Conservation (phyloP, 164 flowering plant genomes). For the Umbilicus rupestris region DNA sequence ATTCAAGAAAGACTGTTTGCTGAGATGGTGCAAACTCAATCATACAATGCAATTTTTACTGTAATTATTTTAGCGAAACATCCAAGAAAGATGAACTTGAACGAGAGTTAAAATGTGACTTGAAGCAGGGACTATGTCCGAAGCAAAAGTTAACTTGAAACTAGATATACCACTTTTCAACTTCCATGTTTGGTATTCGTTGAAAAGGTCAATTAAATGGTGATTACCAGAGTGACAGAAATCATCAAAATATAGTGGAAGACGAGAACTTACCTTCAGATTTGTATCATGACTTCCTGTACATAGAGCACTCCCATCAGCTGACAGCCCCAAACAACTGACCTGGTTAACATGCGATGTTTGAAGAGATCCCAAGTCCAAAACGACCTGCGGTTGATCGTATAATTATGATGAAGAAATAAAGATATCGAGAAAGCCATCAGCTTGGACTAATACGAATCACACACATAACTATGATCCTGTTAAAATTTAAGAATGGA, state of each 20-base stretch:
- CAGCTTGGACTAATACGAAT: too few species aligned
- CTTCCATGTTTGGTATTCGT: background rate
- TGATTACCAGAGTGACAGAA: background rate
- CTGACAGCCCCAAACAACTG: conserved; percentile 83
- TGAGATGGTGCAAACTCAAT: background rate
- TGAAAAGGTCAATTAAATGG: background rate
- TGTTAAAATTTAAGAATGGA: too few species aligned
- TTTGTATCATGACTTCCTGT: conserved; percentile 94
- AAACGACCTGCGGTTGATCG: conserved; percentile 44
- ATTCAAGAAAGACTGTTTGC: background rate
- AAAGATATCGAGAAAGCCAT: too few species aligned
- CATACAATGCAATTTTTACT: too few species aligned
- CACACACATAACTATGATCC: too few species aligned
- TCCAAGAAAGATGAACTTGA: too few species aligned
- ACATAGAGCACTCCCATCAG: conserved; percentile 97
- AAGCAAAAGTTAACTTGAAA: too few species aligned
- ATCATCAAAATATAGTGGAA: background rate
- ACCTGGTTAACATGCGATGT: conserved; percentile 70
- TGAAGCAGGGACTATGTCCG: background rate
- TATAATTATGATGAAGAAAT: too few species aligned
- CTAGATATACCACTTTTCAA: too few species aligned
- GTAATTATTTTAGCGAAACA: too few species aligned
- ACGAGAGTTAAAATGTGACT: too few species aligned
- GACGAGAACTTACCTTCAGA: conserved; percentile 49
- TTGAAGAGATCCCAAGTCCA: conserved; percentile 76